Evolutionary conservation across 176 grass and related monocot species (phyloP), one percentile per base, ranked within the genome.

Genomic region (Zea luxurians): DNA sequence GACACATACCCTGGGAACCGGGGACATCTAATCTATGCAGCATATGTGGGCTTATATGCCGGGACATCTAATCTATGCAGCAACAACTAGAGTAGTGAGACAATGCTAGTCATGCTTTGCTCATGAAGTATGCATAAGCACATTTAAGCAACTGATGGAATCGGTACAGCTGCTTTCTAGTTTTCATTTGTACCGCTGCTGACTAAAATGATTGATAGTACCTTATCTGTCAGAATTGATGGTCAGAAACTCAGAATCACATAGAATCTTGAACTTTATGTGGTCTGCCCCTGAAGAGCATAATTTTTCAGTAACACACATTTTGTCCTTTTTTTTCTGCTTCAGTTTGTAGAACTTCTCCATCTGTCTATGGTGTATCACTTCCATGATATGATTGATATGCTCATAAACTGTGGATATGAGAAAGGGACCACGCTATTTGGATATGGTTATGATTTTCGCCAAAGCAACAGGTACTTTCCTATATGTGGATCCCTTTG

Each of bases 361-460:
- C 76, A 78, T 77, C 16, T 97, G 10, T 75, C 81, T 43, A 84
- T 92, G 17, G 89, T 97, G 70, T 97, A 97, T 71, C 94, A 97
- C 47, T 97, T 97, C 80, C 94, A 97, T 9, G 91, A 88, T 79
- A 97, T 97, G 87, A 97, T 94, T 10, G 87, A 97, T 84, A 94
- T 97, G 91, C 89, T 97, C 5, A 34, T 88, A 86, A 65, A 86
- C 54, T 97, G 91, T 80, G 91, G 94, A 62, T 94, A 94, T 18
- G 80, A 90, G 73, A 97, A 94, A 88, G 94, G 94, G 63, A 87
- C 82, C 40, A 94, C 91, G 75, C 69, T 94, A 61, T 94, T 94
- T 90, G 94, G 94, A 84, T 97, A 86, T 88, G 94, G 94, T 64
- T 97, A 97, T 63, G 91, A 97, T 72, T 97, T 97, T 83, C 91